phyloP scores from a whole-genome alignment of 805 yeast species.

The Kodamaea sagamina region DNA sequence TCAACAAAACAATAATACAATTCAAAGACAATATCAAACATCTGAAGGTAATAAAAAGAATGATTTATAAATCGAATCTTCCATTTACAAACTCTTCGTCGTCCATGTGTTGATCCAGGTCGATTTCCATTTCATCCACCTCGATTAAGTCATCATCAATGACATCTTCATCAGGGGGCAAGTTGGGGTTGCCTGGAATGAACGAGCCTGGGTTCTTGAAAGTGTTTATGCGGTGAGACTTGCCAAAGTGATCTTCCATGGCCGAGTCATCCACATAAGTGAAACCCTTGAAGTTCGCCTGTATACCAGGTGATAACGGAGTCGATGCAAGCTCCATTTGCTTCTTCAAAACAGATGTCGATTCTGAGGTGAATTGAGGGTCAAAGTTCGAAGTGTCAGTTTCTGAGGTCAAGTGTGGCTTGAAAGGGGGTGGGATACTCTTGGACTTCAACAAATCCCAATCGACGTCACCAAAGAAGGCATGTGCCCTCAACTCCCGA shows the following conservation, averaged over 20 bases:
- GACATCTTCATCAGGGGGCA: slow-evolving; percentile 83
- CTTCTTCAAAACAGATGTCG: slow-evolving; percentile 76
- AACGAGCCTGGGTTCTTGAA: slow-evolving; percentile 63
- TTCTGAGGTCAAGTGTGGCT: slow-evolving; percentile 88
- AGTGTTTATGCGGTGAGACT: slow-evolving; percentile 37
- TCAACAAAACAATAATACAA: slow-evolving; percentile 5
- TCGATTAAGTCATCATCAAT: slow-evolving; percentile 67
- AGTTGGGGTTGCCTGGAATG: slow-evolving; percentile 75
- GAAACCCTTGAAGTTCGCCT: slow-evolving; percentile 95
- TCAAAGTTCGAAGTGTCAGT: slow-evolving; percentile 96
- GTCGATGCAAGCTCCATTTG: slow-evolving; percentile 67
- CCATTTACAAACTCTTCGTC: slow-evolving; percentile 85
- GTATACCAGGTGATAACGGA: slow-evolving; percentile 91
- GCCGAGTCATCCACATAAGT: slow-evolving; percentile 94
- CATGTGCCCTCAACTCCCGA: slow-evolving; percentile 86
- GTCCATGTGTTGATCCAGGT: slow-evolving; percentile 64
- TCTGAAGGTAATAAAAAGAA: slow-evolving; percentile 5
- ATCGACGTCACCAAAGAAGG: slow-evolving; percentile 88
- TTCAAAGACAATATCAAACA: slow-evolving; percentile 5
- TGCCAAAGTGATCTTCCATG: slow-evolving; percentile 78
- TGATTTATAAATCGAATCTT: slow-evolving; percentile 68
- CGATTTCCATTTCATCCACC: slow-evolving; percentile 50
- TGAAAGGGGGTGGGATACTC: slow-evolving; percentile 93
- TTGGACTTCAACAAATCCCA: slow-evolving; percentile 80
- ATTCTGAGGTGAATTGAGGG: slow-evolving; percentile 93